Percentiles rank a stretch among this genome's conserved stretches.
Evolutionary conservation across 1,284 basidiomycete species (phyloP).

Genomic region (Puccinia polysora): DNA sequence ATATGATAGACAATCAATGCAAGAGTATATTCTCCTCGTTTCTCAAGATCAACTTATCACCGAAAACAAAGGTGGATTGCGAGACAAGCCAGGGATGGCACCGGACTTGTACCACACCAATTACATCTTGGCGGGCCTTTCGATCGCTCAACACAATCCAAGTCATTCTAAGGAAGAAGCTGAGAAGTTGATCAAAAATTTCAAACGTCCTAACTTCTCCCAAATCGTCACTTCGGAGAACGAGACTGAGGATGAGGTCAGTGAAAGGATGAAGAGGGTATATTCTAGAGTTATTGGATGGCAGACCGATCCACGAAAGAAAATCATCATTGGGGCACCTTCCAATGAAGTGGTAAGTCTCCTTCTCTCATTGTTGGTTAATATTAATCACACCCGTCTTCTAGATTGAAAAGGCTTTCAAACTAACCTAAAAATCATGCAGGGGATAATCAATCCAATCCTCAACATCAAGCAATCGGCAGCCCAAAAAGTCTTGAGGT

Average conservation of each 20-base stretch:
- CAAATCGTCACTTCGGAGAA: background rate
- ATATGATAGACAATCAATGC: constrained; percentile 50
- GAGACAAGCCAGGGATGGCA: constrained; percentile 26
- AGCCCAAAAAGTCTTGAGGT: constrained; percentile 1
- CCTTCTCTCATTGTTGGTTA: background rate
- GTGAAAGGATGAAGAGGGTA: constrained; percentile 13
- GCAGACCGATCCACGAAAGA: background rate
- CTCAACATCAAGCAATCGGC: constrained; percentile 14
- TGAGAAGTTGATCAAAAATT: background rate
- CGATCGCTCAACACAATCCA: constrained; percentile 68
- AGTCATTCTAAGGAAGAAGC: constrained; percentile 3
- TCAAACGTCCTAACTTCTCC: background rate
- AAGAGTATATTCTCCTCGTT: constrained; percentile 52
- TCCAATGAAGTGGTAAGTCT: constrained; percentile 12
- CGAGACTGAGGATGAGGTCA: background rate
- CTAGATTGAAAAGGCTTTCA: background rate
- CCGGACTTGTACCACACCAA: constrained; percentile 86
- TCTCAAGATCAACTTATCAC: constrained; percentile 47
- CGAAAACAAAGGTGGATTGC: constrained; percentile 20
- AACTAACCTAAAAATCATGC: background rate
- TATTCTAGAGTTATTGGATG: constrained; percentile 14
- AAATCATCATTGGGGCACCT: constrained; percentile 2
- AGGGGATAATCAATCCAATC: constrained; percentile 5
- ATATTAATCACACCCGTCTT: background rate
- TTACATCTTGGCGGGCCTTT: constrained; percentile 83